Conservation (phyloP, 108 stramenopile genomes). For the Conticribra guillardii region DNA sequence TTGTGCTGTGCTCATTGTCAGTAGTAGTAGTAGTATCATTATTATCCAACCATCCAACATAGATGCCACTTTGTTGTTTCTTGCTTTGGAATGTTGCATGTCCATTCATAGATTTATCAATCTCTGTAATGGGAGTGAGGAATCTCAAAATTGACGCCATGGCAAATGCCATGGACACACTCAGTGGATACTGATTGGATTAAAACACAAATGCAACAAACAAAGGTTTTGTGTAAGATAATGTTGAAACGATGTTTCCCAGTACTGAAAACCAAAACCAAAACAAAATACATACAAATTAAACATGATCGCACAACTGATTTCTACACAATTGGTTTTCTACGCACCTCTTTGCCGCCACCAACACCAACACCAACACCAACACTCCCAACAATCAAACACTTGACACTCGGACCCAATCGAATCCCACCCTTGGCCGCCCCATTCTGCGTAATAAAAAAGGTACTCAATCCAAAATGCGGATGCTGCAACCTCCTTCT, state of each 20-base stretch:
- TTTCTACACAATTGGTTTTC: too few species aligned
- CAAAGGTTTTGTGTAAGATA: too few species aligned
- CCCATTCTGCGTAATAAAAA: conserved; percentile 93
- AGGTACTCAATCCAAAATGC: conserved; percentile 85
- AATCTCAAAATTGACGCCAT: conserved; percentile 84
- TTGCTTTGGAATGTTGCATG: background rate
- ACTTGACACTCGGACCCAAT: conserved; percentile 71
- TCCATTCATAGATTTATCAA: background rate
- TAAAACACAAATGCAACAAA: background rate
- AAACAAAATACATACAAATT: too few species aligned
- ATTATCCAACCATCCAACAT: conserved; percentile 69
- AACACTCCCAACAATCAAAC: conserved; percentile 42
- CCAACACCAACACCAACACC: background rate
- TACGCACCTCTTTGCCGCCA: conserved; percentile 1
- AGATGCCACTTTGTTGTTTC: conserved; percentile 36
- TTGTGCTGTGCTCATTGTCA: background rate
- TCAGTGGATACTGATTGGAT: conserved; percentile 33
- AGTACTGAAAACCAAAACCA: too few species aligned
- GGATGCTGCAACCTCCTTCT: conserved; percentile 76
- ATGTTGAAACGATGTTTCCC: too few species aligned
- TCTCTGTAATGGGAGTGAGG: conserved; percentile 62
- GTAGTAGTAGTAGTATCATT: background rate
- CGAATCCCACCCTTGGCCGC: conserved; percentile 90
- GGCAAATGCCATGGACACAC: conserved; percentile 76
- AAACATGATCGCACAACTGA: too few species aligned